A percentile compares a stretch with the other conserved stretches of the same genome.
Evolutionary conservation across 1,284 basidiomycete genomes (phyloP).

Genomic region (Polyporus tsugae): DNA sequence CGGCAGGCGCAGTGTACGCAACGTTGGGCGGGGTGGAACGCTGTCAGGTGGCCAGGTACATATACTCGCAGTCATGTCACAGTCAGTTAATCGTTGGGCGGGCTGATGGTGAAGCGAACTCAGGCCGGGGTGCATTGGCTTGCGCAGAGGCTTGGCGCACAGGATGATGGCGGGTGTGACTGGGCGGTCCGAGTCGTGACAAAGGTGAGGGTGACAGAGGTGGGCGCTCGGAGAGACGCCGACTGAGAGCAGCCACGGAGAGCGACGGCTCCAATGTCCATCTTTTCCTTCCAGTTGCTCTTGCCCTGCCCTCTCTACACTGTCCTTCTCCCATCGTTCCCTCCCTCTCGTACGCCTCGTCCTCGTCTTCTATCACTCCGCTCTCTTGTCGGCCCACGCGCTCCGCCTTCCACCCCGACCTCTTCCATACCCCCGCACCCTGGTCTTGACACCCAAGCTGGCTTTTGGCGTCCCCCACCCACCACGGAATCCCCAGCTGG

Average conservation of each 20-base stretch:
- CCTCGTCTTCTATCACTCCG: slow-evolving; percentile 7
- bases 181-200: background rate
- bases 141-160: background rate
- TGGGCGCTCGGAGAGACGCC: background rate
- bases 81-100: background rate
- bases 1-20: too few species aligned
- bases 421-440: slow-evolving; percentile 6
- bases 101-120: background rate
- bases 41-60: too few species aligned
- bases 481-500: slow-evolving; percentile 20
- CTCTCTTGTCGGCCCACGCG: background rate
- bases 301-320: background rate
- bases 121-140: background rate
- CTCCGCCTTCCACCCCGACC: slow-evolving; percentile 1
- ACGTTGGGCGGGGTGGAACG: too few species aligned
- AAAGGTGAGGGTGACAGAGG: background rate
- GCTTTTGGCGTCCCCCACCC: slow-evolving; percentile 23
- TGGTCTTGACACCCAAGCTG: slow-evolving; percentile 24
- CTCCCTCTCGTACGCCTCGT: slow-evolving; percentile 12
- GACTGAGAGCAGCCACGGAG: background rate
- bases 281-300: slow-evolving; percentile 8
- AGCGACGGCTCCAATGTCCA: background rate
- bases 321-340: slow-evolving; percentile 10
- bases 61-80: too few species aligned
- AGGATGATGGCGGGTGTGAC: background rate